A percentile compares a stretch with the other conserved stretches of the same genome.
Conservation (phyloP, 129 eudicot genomes). For the Artemisia tridentata region DNA sequence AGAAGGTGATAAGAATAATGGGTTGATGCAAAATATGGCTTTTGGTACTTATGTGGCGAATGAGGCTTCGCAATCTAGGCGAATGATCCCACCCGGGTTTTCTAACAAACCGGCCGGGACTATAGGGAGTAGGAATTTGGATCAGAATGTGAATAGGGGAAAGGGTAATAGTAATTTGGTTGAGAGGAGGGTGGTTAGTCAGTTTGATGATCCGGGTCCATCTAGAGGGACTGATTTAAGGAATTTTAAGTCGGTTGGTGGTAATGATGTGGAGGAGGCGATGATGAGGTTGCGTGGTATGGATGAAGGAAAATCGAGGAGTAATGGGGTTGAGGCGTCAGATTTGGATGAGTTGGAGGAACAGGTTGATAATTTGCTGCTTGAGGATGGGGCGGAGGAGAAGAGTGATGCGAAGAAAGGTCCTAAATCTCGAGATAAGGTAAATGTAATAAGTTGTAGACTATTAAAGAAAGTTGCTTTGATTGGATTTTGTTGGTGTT, state of each 20-base stretch:
- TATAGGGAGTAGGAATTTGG: too few species aligned
- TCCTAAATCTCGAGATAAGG: conserved; percentile 72
- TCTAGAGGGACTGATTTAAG: conserved; percentile 34
- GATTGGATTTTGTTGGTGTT: not conserved
- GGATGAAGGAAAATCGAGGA: conserved; percentile 21
- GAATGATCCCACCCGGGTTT: conserved; percentile 72
- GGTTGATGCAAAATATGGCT: conserved; percentile 28
- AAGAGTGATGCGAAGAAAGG: conserved; percentile 44
- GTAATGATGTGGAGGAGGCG: conserved; percentile 47
- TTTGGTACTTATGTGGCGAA: conserved; percentile 34
- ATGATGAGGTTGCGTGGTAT: conserved; percentile 36
- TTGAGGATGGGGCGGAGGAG: conserved; percentile 59
- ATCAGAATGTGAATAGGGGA: conserved; percentile 28
- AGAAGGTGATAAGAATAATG: conserved; percentile 32
- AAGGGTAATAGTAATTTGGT: conserved; percentile 26
- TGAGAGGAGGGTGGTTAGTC: conserved; percentile 29
- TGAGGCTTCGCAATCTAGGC: conserved; percentile 27
- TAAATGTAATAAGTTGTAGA: conserved; percentile 10
- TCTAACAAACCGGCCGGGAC: conserved; percentile 23
- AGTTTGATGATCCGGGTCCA: conserved; percentile 44
- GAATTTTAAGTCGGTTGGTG: conserved; percentile 37
- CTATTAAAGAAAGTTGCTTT: too few species aligned
- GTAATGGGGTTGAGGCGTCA: conserved; percentile 14
- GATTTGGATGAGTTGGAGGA: conserved; percentile 67
- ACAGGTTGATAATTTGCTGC: conserved; percentile 45